Conservation (phyloP, 345 rosid genomes). For the Populus euphratica region DNA sequence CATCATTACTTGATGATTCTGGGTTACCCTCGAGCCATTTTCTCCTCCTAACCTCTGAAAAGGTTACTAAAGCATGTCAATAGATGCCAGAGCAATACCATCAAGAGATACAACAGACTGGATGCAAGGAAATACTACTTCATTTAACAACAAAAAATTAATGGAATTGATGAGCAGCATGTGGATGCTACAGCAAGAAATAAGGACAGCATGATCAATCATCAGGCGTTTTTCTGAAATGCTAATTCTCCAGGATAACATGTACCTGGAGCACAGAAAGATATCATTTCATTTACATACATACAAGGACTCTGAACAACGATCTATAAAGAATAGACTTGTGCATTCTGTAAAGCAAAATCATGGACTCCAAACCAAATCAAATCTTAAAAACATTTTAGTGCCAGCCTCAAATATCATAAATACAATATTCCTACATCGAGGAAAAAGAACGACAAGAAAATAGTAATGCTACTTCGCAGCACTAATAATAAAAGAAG, state of each 20-base stretch:
- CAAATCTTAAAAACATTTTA: not conserved
- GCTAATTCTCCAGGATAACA: not conserved
- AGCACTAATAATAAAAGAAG: not conserved
- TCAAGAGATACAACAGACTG: not conserved
- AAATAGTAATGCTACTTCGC: not conserved
- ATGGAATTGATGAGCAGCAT: not conserved
- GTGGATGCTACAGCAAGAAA: not conserved
- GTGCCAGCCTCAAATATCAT: not conserved
- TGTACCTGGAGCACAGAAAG: not conserved
- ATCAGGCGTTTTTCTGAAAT: not conserved
- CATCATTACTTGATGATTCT: slow-evolving; percentile 70
- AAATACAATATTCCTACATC: not conserved
- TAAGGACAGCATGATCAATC: not conserved
- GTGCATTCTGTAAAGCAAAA: not conserved
- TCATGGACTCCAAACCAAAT: not conserved
- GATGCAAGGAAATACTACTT: not conserved
- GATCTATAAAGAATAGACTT: not conserved
- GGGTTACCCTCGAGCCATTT: slow-evolving; percentile 82
- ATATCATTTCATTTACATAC: not conserved
- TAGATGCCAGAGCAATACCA: not conserved
- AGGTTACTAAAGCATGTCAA: not conserved
- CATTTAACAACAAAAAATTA: not conserved
- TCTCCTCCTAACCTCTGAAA: slow-evolving; percentile 85
- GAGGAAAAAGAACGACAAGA: not conserved
- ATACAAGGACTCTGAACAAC: not conserved